Conservation (phyloP, 2,329 filamentous ascomycete genomes). For the Fusarium sp. region DNA sequence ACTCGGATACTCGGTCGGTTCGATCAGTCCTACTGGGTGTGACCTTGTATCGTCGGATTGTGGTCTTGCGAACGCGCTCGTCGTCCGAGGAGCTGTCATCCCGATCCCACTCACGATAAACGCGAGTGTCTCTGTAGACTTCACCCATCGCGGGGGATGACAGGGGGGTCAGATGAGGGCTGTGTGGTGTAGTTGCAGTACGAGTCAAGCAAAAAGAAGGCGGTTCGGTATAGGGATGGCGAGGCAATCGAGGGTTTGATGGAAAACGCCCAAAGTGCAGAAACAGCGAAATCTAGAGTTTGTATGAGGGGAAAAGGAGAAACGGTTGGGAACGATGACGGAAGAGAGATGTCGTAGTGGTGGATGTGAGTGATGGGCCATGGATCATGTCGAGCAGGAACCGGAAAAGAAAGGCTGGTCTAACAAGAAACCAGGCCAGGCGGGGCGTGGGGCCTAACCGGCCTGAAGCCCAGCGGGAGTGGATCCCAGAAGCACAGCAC, state of each 20-base stretch:
- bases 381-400: slow-evolving; percentile 16
- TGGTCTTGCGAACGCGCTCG: slow-evolving; percentile 59
- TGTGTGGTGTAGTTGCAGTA: slow-evolving; percentile 24
- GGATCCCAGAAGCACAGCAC: slow-evolving; percentile 23
- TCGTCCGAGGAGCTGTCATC: slow-evolving; percentile 56
- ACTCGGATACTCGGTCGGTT: slow-evolving; percentile 55
- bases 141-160: slow-evolving; percentile 50
- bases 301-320: slow-evolving; percentile 30
- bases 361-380: slow-evolving; percentile 4
- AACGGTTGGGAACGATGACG: slow-evolving; percentile 43
- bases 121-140: slow-evolving; percentile 48
- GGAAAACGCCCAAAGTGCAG: slow-evolving; percentile 35
- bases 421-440: not conserved
- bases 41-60: slow-evolving; percentile 67
- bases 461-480: slow-evolving; percentile 19
- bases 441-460: slow-evolving; percentile 13
- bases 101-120: slow-evolving; percentile 50
- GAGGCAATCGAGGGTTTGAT: slow-evolving; percentile 6
- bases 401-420: slow-evolving; percentile 29
- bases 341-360: slow-evolving; percentile 34
- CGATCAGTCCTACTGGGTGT: slow-evolving; percentile 55
- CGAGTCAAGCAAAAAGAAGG: slow-evolving; percentile 10
- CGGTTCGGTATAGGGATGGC: not conserved
- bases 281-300: slow-evolving; percentile 32
- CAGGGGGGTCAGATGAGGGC: slow-evolving; percentile 28